A percentile compares a stretch with the other conserved stretches of the same genome.
Evolutionary conservation across 139 green algal genomes (phyloP).

Genomic region (Astrephomene gubernaculifera): DNA sequence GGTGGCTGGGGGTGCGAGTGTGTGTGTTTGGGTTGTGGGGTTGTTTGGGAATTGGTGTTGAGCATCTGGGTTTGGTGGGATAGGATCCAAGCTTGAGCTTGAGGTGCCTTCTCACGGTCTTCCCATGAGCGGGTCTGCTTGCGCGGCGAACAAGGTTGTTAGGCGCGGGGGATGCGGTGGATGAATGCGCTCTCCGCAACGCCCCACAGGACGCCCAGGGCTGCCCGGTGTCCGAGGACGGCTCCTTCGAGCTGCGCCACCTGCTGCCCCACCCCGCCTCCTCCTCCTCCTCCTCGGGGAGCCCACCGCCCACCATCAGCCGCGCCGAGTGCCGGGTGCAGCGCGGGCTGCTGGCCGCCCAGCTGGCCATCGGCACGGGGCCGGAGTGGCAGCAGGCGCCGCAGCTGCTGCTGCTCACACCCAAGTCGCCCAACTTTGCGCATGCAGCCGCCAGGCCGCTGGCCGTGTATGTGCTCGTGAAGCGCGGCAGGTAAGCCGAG

Average conservation of each 20-base stretch:
- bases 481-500: neutral
- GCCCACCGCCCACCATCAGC: neutral
- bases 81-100: too few relatives aligned
- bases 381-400: neutral
- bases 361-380: neutral
- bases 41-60: too few relatives aligned
- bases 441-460: neutral
- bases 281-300: too few relatives aligned
- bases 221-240: neutral
- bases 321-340: neutral
- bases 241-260: neutral
- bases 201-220: neutral
- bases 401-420: constrained; percentile 5
- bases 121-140: too few relatives aligned
- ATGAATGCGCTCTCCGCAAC: neutral
- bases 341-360: neutral
- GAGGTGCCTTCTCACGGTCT: too few relatives aligned
- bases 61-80: too few relatives aligned
- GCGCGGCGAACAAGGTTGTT: too few relatives aligned
- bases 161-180: too few relatives aligned
- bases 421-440: neutral
- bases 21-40: too few relatives aligned
- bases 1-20: too few relatives aligned
- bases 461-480: neutral
- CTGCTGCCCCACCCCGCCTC: too few relatives aligned